Percentiles rank a stretch among this genome's conserved stretches.
These are phyloP conservation scores for Rubroboletus pulcherrimus DNA, from an alignment of 768 basidiomycete species.

Conservation along the genomic window DNA sequence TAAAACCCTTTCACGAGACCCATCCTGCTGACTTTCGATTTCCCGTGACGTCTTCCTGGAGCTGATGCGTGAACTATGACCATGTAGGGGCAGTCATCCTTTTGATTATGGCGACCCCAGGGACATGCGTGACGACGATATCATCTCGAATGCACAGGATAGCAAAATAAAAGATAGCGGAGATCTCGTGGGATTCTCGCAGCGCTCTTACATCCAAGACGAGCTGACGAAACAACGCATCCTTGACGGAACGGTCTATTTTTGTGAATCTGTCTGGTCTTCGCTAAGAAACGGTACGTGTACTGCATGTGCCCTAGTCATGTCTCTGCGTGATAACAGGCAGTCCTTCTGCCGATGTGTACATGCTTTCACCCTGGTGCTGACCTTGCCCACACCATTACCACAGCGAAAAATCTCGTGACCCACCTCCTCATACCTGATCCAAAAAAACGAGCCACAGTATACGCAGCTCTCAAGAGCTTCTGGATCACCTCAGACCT, in stretches of 20 bases:
- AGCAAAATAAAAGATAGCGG: slow-evolving; percentile 33
- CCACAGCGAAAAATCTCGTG: slow-evolving; percentile 53
- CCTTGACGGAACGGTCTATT: slow-evolving; percentile 56
- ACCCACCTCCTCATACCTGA: slow-evolving; percentile 58
- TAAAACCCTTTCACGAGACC: background rate
- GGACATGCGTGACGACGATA: slow-evolving; percentile 13
- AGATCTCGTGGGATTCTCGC: slow-evolving; percentile 29
- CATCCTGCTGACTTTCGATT: background rate
- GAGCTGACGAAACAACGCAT: slow-evolving; percentile 66
- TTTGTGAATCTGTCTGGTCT: slow-evolving; percentile 53
- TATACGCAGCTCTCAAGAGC: slow-evolving; percentile 55
- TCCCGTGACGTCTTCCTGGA: background rate
- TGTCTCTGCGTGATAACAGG: slow-evolving; percentile 1
- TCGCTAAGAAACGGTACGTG: slow-evolving; percentile 54
- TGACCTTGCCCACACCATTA: background rate
- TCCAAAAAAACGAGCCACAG: slow-evolving; percentile 56
- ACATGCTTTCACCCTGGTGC: background rate
- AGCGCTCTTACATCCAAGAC: slow-evolving; percentile 45
- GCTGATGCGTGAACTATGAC: slow-evolving; percentile 7
- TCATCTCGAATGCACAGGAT: slow-evolving; percentile 5
- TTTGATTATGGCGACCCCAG: slow-evolving; percentile 56
- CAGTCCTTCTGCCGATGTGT: background rate
- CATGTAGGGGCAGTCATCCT: slow-evolving; percentile 64
- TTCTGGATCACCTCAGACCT: slow-evolving; percentile 66
- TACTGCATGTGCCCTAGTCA: background rate